Evolutionary conservation across 768 basidiomycete genomes (phyloP).

Genomic region (Tulasnella sp.): DNA sequence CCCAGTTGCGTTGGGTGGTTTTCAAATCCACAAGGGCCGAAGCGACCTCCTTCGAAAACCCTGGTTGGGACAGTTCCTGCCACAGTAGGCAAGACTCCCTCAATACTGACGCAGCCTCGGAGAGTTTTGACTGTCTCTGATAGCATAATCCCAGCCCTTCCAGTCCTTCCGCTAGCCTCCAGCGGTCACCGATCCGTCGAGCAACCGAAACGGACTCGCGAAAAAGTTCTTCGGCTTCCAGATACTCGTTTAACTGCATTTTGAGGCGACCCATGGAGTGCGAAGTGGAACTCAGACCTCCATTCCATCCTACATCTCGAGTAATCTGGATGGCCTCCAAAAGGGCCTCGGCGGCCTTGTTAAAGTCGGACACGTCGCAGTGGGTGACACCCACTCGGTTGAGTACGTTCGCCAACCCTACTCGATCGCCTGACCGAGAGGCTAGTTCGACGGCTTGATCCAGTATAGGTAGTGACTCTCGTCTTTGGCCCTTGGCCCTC

Average conservation of each 20-base stretch:
- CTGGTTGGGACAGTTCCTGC: too few species aligned
- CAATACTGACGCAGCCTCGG: neutral
- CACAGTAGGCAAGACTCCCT: neutral
- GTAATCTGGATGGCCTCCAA: neutral
- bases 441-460: neutral
- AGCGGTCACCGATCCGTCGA: neutral
- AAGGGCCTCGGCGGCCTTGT: neutral
- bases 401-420: neutral
- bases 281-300: neutral
- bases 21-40: too few species aligned
- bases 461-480: neutral
- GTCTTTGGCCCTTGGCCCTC: neutral
- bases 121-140: neutral
- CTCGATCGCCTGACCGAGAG: neutral
- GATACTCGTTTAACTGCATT: neutral
- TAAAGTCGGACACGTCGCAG: neutral
- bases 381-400: too few species aligned
- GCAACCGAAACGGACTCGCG: neutral
- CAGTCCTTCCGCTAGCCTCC: neutral
- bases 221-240: neutral
- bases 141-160: neutral
- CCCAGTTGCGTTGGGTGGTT: too few species aligned
- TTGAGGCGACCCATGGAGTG: neutral
- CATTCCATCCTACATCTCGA: neutral
- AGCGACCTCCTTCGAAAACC: too few species aligned